A percentile compares a stretch with the other conserved stretches of the same genome.
Evolutionary conservation across 306 rosid species (phyloP).

Genomic region (Prunus davidiana): DNA sequence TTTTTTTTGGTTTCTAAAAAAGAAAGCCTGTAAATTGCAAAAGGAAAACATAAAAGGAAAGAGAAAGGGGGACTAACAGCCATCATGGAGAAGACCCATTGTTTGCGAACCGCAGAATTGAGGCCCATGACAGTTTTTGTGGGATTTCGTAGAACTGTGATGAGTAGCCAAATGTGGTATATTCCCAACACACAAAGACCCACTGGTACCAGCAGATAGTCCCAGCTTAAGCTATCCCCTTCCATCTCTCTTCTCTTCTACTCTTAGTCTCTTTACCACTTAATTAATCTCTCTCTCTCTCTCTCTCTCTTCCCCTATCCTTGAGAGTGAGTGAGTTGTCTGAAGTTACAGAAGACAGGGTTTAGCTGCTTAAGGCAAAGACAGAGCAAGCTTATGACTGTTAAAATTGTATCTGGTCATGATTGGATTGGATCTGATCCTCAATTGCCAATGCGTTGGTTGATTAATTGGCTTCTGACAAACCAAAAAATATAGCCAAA

Average conservation of each 20-base stretch:
- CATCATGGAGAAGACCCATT: slow-evolving; percentile 80
- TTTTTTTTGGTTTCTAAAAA: too few species aligned
- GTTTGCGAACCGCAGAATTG: slow-evolving; percentile 63
- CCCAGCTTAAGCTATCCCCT: slow-evolving; percentile 37
- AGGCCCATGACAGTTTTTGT: slow-evolving; percentile 71
- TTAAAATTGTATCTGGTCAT: neutral
- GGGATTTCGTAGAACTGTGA: slow-evolving; percentile 43
- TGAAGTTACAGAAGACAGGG: neutral
- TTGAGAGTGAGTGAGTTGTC: too few species aligned
- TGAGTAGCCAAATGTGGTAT: slow-evolving; percentile 69
- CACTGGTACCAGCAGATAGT: slow-evolving; percentile 49
- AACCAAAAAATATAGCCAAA: neutral
- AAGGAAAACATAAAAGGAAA: neutral
- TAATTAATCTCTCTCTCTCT: neutral
- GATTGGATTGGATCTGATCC: neutral
- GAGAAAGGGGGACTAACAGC: slow-evolving; percentile 38
- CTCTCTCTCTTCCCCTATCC: too few species aligned
- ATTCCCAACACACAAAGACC: slow-evolving; percentile 51
- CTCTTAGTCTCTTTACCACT: neutral
- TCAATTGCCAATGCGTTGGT: neutral
- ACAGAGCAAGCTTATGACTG: neutral
- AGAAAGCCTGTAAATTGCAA: neutral
- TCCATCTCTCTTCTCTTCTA: slow-evolving; percentile 4
- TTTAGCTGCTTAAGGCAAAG: neutral
- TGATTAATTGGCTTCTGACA: neutral